Base-by-base conservation (phyloP, 306 rosid species). In the Pachyrhizus erosus region DNA sequence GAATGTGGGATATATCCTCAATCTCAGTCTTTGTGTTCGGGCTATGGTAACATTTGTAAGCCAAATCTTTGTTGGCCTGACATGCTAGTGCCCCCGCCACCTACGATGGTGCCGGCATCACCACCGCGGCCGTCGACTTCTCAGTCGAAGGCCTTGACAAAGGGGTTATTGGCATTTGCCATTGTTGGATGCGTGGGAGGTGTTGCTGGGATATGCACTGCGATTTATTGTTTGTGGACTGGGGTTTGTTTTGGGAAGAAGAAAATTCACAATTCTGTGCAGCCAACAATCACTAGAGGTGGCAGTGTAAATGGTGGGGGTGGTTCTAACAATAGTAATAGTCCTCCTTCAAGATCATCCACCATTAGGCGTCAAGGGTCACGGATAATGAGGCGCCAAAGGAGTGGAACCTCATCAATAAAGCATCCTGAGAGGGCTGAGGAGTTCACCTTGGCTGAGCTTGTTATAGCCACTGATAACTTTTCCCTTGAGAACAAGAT, bases 201-300 rank as follows among this genome's bases (percentile, higher is more conserved):
- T 15, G 64, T 90, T 76, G 93, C 97, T 8, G 98, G 97, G 27
- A 83, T 92, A 74, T 93, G 97, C 83, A 88, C 94, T 0, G 21
- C 88, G 33, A 57, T 91, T 78, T 92, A 96, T 85, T 91, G 93
- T 74, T 64, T 93, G 42, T 91, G 98, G 98, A 87, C 85, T 72
- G 98, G 98, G 4, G 94, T 90, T 78, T 93, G 98, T 87, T 93
- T 93, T 79, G 98, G 97, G 60, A 84, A 93, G 39, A 92, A 89
- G 88, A 96, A 96, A 87, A 81, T 96, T 17, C 92, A 96, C 76
- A 93, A 90, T 84, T 96, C 98, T 42, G 99, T 96, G 49, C 99
- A 96, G 54, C 99, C 99, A 33, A 92, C 91, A 51, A 92, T 96
- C 49, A 93, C 96, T 4, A 87, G 97, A 88, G 97, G 75, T 9